Percentiles rank a stretch among this genome's conserved stretches.
Evolutionary conservation across 306 rosid species (phyloP).

Genomic region (Erythrophleum fordii): DNA sequence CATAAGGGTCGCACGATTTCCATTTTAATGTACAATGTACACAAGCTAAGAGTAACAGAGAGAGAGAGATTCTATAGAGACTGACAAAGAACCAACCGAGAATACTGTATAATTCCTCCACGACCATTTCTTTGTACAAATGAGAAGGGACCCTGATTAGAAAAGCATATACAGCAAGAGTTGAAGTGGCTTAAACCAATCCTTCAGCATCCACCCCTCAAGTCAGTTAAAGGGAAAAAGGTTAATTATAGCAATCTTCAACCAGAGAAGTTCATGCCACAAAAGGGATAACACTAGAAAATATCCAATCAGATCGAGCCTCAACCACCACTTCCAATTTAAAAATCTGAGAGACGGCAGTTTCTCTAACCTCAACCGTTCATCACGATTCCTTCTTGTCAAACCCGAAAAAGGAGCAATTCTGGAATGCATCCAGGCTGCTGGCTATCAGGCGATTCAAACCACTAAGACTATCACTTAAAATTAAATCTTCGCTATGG

Average conservation of each 20-base stretch:
- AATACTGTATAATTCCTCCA: slow-evolving; percentile 37
- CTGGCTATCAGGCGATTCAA: slow-evolving; percentile 95
- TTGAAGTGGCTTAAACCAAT: slow-evolving; percentile 37
- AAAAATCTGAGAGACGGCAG: slow-evolving; percentile 63
- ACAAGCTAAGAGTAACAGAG: slow-evolving; percentile 35
- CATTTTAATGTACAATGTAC: slow-evolving; percentile 32
- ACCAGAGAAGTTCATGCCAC: slow-evolving; percentile 36
- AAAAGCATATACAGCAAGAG: slow-evolving; percentile 47
- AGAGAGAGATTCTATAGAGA: slow-evolving; percentile 40
- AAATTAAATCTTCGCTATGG: slow-evolving; percentile 66
- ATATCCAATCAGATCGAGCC: slow-evolving; percentile 27
- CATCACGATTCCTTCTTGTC: slow-evolving; percentile 87
- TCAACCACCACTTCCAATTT: slow-evolving; percentile 62
- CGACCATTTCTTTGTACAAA: slow-evolving; percentile 51
- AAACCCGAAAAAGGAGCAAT: slow-evolving; percentile 86
- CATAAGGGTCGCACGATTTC: slow-evolving; percentile 1
- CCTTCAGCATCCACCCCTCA: slow-evolving; percentile 51
- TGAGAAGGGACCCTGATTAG: slow-evolving; percentile 40
- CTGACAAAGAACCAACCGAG: slow-evolving; percentile 1
- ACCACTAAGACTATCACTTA: slow-evolving; percentile 88
- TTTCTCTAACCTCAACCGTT: slow-evolving; percentile 64
- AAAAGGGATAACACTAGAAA: slow-evolving; percentile 26
- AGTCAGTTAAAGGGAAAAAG: slow-evolving; percentile 51
- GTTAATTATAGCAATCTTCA: slow-evolving; percentile 47
- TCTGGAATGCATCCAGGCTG: slow-evolving; percentile 99